Base-by-base conservation (phyloP, 2,329 filamentous ascomycete species). In the Botrytis sinoallii region DNA sequence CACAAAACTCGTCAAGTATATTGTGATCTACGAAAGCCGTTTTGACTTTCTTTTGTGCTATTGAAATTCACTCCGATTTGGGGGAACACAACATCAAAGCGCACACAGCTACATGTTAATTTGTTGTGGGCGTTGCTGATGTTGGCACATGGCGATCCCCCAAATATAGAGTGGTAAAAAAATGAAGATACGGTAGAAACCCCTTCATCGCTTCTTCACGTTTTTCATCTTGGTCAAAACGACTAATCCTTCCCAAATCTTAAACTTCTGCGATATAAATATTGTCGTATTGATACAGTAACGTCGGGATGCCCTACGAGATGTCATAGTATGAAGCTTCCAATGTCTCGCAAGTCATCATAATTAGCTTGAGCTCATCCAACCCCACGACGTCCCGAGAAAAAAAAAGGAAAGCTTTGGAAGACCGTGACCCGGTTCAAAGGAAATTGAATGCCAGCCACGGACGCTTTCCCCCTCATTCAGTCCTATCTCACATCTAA, bases 1-100 rank as follows among this genome's bases (percentile, higher is more conserved):
- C 46, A 67, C 55, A 29, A 48, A 46, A 29, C 48, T 55, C 40
- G 29, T 72, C 55, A 69, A 32, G 66, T 60, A 67, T 57, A 61
- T 61, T 69, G 52, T 60, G 71, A 69, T 72, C 71, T 69, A 69
- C 64, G 29, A 60, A 52, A 61, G 32, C 63, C 71, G 71, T 72
- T 72, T 72, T 72, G 38, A 40, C 29, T 10, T 55, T 67, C 38
- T 29, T 20, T 38, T 52, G 20, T 72, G 64, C 63, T 72, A 20
- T 46, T 42, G 63, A 57, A 38, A 48, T 60, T 48, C 40, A 20
- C n/a, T 52, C 64, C 52, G 55, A 40, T 66, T 66, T 40, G 70
- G 46, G 42, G 60, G 61, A 22, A 52, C 32, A 71, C 70, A 20
- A 14, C 60, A 65, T 55, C 22, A 42, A 65, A 71, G 38, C 60